Percentiles rank a stretch among this genome's conserved stretches.
Evolutionary conservation across 1,284 basidiomycete genomes (phyloP).

Genomic region (Cutaneotrichosporon cavernicola): DNA sequence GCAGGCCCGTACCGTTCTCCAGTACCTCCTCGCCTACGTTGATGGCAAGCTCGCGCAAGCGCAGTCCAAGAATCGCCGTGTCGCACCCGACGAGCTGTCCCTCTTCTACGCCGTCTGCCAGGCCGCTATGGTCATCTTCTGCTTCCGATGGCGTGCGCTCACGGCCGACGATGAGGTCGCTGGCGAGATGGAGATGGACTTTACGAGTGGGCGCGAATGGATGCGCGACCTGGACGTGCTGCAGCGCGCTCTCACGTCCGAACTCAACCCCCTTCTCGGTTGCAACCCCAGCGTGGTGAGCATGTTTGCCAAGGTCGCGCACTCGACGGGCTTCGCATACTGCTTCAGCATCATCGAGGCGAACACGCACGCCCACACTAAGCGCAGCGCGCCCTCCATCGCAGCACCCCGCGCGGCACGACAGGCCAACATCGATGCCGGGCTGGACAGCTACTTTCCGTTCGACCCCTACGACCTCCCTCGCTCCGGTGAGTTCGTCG

Average conservation of each 20-base stretch:
- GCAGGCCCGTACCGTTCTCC: conserved; percentile 72
- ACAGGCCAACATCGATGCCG: conserved; percentile 59
- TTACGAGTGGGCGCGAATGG: conserved; percentile 63
- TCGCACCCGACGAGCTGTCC: conserved; percentile 49
- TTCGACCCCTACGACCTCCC: conserved; percentile 96
- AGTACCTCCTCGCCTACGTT: conserved; percentile 80
- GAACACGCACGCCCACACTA: conserved; percentile 57
- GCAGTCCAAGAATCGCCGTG: conserved; percentile 34
- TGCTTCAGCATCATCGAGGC: conserved; percentile 90
- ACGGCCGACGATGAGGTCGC: conserved; percentile 60
- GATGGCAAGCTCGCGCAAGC: conserved; percentile 72
- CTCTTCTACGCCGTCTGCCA: conserved; percentile 94
- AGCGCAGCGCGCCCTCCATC: conserved; percentile 17
- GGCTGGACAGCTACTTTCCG: conserved; percentile 93
- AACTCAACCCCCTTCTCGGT: conserved; percentile 85
- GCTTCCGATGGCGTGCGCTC: conserved; percentile 81
- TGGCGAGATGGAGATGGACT: conserved; percentile 55
- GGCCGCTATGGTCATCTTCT: conserved; percentile 94
- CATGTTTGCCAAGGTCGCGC: conserved; percentile 93
- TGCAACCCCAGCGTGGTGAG: conserved; percentile 86
- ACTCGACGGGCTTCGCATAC: conserved; percentile 87
- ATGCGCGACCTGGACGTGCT: conserved; percentile 76
- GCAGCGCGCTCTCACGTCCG: conserved; percentile 75
- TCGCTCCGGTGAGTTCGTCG: conserved; percentile 54
- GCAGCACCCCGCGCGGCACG: conserved; percentile 41